Percentiles rank a stretch among this genome's conserved stretches.
Evolutionary conservation across 1,139 yeast species (phyloP).

Genomic region (Pichia sp.): DNA sequence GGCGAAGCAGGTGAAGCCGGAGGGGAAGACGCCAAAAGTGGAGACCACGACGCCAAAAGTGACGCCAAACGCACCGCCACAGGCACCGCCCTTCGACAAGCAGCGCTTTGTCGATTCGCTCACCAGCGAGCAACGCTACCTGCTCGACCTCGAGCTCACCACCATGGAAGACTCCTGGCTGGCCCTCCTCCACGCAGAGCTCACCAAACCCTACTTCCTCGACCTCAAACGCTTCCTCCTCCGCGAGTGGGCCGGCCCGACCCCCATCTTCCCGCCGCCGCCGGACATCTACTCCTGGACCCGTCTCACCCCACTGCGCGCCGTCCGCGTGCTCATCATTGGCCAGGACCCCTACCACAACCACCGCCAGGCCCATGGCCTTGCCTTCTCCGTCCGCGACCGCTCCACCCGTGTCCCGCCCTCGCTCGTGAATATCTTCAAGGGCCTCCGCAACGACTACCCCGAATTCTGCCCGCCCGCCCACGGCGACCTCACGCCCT

Average conservation of each 20-base stretch:
- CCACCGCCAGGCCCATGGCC: conserved; percentile 89
- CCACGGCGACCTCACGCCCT: conserved; percentile 65
- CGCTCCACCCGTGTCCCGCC: conserved; percentile 87
- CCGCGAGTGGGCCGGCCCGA: conserved; percentile 33
- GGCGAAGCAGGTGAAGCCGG: neutral
- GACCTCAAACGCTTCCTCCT: conserved; percentile 58
- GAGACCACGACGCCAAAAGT: neutral
- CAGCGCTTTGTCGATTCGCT: conserved; percentile 52
- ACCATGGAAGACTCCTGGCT: conserved; percentile 81
- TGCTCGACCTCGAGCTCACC: conserved; percentile 64
- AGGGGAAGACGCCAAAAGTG: neutral
- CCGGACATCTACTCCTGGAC: conserved; percentile 91
- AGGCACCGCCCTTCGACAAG: conserved; percentile 3
- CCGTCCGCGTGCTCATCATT: conserved; percentile 71
- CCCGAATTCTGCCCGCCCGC: conserved; percentile 63
- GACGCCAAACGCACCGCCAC: no score
- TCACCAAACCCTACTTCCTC: conserved; percentile 84
- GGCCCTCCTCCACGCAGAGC: conserved; percentile 58
- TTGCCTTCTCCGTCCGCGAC: conserved; percentile 85
- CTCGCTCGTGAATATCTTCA: conserved; percentile 81
- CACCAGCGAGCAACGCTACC: conserved; percentile 46
- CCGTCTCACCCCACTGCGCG: conserved; percentile 70
- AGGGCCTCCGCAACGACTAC: conserved; percentile 67
- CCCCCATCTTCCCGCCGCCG: conserved; percentile 67
- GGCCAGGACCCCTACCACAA: conserved; percentile 99